Base-by-base conservation (phyloP, 768 basidiomycete genomes). In the Termitomyces sp. region DNA sequence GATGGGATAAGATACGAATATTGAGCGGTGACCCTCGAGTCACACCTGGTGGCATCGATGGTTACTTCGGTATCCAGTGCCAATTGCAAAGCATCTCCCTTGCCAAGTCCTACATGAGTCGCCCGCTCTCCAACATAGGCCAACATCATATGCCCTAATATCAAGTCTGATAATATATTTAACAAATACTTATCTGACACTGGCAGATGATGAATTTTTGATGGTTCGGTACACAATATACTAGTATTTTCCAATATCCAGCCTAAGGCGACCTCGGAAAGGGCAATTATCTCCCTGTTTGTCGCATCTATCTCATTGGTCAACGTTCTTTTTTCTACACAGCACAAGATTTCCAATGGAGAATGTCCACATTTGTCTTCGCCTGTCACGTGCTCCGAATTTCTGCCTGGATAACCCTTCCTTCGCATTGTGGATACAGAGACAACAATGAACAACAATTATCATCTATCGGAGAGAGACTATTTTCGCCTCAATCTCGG, bases 401-500 rank as follows among this genome's bases (percentile, higher is more conserved):
- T 45, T 45, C 45, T 45, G 4, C 2, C 42, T n/a, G 42, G 17
- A 17, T 45, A 15, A 10, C n/a, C 36, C 43, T 20, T 20, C 15
- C 40, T 42, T 42, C 15, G 40, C 25, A 25, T 25, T 25, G 25
- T 25, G 36, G 11, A 36, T 1, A 31, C 25, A 46, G 32, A 46
- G 31, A 45, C n/a, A 29, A 29, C 10, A 47, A 47, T 38, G n/a
- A 4, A 47, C 31, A n/a, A 43, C 15, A 1, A n/a, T 32, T 34
- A 10, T 32, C 14, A 17, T 54, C 32, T 53, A 29, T 4, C 25
- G 5, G 5, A 40, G 34, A 53, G 15, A n/a, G 25, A 40, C 50
- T 66, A 72, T 63, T 73, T 77, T 67, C 75, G 74, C 69, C 74
- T 75, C 52, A 74, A 68, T 60, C 73, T 72, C 25, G 82, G 80